Evolutionary conservation across 345 rosid species (phyloP).

Genomic region (Brassica nigra): DNA sequence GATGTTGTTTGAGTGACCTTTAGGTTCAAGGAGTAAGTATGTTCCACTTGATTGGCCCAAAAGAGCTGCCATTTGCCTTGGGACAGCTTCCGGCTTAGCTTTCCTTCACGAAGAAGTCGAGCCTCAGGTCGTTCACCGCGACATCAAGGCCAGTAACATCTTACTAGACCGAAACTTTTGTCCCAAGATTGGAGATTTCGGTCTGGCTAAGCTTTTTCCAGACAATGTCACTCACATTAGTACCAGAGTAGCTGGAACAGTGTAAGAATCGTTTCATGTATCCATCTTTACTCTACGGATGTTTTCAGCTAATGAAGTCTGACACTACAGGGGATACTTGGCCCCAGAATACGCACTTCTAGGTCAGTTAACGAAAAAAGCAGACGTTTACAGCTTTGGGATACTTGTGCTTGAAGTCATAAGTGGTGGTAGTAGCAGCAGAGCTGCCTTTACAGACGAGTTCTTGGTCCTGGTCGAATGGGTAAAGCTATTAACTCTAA

Average conservation of each 20-base stretch:
- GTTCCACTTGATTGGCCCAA: conserved; percentile 67
- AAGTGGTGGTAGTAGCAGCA: conserved; percentile 79
- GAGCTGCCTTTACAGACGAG: conserved; percentile 76
- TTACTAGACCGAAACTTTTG: conserved; percentile 75
- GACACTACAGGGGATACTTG: conserved; percentile 75
- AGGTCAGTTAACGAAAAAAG: conserved; percentile 90
- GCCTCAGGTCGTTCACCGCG: conserved; percentile 91
- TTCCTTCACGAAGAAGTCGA: conserved; percentile 85
- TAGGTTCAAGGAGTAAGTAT: conserved; percentile 52
- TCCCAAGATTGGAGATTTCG: conserved; percentile 97
- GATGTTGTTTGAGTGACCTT: conserved; percentile 22
- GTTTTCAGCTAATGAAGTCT: conserved; percentile 22
- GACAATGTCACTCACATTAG: conserved; percentile 91
- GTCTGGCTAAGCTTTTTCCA: conserved; percentile 96
- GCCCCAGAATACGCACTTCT: conserved; percentile 93
- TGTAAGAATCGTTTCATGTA: conserved; percentile 51
- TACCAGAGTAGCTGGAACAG: conserved; percentile 94
- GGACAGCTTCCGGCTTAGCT: conserved; percentile 79
- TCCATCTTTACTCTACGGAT: not conserved
- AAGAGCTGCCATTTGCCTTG: conserved; percentile 81
- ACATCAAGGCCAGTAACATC: conserved; percentile 92
- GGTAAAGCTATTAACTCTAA: conserved; percentile 51
- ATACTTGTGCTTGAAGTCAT: conserved; percentile 81
- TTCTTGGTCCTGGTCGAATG: conserved; percentile 79
- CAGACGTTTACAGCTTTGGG: conserved; percentile 93